Percentiles rank a stretch among this genome's conserved stretches.
Conservation (phyloP, 768 basidiomycete species). For the Coprinopsis strossmayeri region DNA sequence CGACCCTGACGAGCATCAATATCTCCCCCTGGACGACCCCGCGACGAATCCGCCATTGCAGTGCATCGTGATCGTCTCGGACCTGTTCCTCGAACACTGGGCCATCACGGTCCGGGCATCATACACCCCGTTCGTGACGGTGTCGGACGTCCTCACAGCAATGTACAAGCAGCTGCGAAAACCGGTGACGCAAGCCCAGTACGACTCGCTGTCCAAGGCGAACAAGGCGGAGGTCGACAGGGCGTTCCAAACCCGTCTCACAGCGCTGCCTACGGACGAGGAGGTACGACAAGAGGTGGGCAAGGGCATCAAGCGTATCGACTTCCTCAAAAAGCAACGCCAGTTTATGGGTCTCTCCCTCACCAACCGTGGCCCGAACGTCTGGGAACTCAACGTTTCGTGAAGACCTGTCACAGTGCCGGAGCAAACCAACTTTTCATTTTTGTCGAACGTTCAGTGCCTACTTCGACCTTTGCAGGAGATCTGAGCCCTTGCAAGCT, state of each 20-base stretch:
- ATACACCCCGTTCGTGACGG: slow-evolving; percentile 28
- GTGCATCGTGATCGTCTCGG: slow-evolving; percentile 26
- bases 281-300: slow-evolving; percentile 35
- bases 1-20: slow-evolving; percentile 18
- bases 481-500: too few species aligned
- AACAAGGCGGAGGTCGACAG: slow-evolving; percentile 28
- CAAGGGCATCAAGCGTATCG: slow-evolving; percentile 49
- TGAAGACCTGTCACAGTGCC: background rate
- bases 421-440: background rate
- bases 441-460: too few species aligned
- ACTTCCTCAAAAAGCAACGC: slow-evolving; percentile 43
- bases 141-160: slow-evolving; percentile 43
- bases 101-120: too few species aligned
- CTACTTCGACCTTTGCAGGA: too few species aligned
- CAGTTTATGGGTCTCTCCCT: slow-evolving; percentile 43
- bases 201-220: slow-evolving; percentile 24
- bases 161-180: slow-evolving; percentile 42
- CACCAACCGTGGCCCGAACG: slow-evolving; percentile 31
- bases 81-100: too few species aligned
- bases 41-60: slow-evolving; percentile 37
- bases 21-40: slow-evolving; percentile 30
- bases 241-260: slow-evolving; percentile 41
- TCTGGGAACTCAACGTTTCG: slow-evolving; percentile 34
- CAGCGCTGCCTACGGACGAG: too few species aligned
- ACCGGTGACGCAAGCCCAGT: slow-evolving; percentile 38